Base-by-base conservation (phyloP, 2,329 filamentous ascomycete genomes). In the Metarhizium humberi region DNA sequence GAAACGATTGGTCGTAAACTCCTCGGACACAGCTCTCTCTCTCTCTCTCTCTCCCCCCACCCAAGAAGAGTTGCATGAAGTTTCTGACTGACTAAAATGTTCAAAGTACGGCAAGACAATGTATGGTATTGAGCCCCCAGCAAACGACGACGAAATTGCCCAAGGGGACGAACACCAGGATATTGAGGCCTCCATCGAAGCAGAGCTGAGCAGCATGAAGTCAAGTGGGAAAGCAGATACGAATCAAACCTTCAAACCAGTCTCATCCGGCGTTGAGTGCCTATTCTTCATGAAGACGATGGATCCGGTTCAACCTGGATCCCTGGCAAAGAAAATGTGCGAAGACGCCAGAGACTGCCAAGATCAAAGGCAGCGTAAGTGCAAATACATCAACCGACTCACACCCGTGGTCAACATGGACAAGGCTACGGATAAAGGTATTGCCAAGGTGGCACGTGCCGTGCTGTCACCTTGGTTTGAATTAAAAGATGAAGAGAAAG, bases 121-220 rank as follows among this genome's bases (percentile, higher is more conserved):
- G 59, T 86, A 84, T 64, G 76, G 73, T 56, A 76, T 83, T 58
- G 71, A 71, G 18, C 62, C 68, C 4, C 64, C 68, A 66, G 68
- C 46, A 66, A 63, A 16, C 64, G 66, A 68, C 11, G 69, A 63
- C 11, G 72, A 63, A 2, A 72, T 70, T 3, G 34, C 36, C 4
- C 73, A 74, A 6, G 75, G 75, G 6, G 73, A 73, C 18, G 76
- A 77, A 0, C 70, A 69, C 14, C 72, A 72, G n/a, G 87, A 90
- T 62, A 90, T 94, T 61, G 88, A 91, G 65, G 77, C 81, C 5
- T 80, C 84, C 32, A 89, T 94, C 61, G 69, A 82, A 61, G 84
- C 83, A 65, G 90, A 94, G 70, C 69, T 94, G n/a, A 78, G 78
- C 32, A 76, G 73, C 2, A 79, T 91, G 62, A 82, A 80, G 54